Base-by-base conservation (phyloP, 805 yeast genomes). In the Candida fluviatilis region DNA sequence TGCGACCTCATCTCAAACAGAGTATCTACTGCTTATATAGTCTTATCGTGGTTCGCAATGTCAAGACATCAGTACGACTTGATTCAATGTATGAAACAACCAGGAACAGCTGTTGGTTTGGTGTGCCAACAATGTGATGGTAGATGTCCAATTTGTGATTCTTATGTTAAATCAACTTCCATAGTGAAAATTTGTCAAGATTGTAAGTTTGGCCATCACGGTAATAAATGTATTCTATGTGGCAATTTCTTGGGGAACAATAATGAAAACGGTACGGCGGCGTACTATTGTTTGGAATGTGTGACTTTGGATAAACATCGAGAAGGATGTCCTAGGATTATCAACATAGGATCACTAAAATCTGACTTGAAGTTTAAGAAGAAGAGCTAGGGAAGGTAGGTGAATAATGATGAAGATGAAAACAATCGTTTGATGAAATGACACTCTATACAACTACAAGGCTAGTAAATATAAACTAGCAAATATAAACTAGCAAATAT, bases 121-220 rank as follows among this genome's bases (percentile, higher is more conserved):
- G 66, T 90, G 3, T 90, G 98, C 52, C 80, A 77, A 23, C 84
- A 75, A 56, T 90, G 98, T 57, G 96, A 90, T 55, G 97, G 96
- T 1, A 73, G 80, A 47, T 90, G 98, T 52, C 96, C 96, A 2
- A 69, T 80, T 2, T 90, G 98, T 58, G 97, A 89, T 54, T 84
- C 95, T 1, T 76, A 73, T 48, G 95, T 87, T 5, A 77, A 81
- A 44, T 88, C 93, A 0, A 73, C 76, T 5, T 69, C 75, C 13
- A 59, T 68, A 40, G 96, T 79, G 1, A 69, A 84, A 41, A 73
- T 88, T 15, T 90, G 98, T 58, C 90, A 84, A 42, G 91, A 82
- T 45, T 90, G 98, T 55, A 74, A 95, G 0, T 79, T 80, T 51
- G 95, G 95, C 4, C 76, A 79, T 40, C 57, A 64, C 31, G 71